Percentiles rank a stretch among this genome's conserved stretches.
Conservation (phyloP, 345 rosid genomes). For the Acer saccharum region DNA sequence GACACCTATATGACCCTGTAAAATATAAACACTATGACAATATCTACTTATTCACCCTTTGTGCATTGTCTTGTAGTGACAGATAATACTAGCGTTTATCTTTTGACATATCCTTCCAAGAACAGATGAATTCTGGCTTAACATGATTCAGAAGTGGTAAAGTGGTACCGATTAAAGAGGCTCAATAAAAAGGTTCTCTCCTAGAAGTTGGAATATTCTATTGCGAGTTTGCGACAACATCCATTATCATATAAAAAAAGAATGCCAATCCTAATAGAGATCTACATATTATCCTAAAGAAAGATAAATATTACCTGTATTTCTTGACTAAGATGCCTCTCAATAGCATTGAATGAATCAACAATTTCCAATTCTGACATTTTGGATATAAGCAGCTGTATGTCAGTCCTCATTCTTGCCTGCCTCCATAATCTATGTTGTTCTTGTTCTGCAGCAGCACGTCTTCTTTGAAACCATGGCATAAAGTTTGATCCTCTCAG, state of each 20-base stretch:
- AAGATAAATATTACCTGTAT: slow-evolving; percentile 49
- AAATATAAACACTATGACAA: not conserved
- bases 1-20: not conserved
- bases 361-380: slow-evolving; percentile 89
- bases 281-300: slow-evolving; percentile 11
- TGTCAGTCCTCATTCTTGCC: slow-evolving; percentile 80
- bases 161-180: not conserved
- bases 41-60: not conserved
- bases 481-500: slow-evolving; percentile 84
- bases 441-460: slow-evolving; percentile 77
- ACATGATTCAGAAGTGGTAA: slow-evolving; percentile 1
- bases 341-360: slow-evolving; percentile 89
- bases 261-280: not conserved
- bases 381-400: slow-evolving; percentile 58
- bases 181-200: not conserved
- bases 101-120: not conserved
- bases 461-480: slow-evolving; percentile 95
- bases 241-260: not conserved
- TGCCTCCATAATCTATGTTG: slow-evolving; percentile 86
- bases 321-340: slow-evolving; percentile 74
- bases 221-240: not conserved
- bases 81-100: not conserved
- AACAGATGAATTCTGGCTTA: not conserved
- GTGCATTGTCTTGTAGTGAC: not conserved
- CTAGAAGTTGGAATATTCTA: not conserved